phyloP scores from a whole-genome alignment of 257 asterid species.

The Solanum chmielewskii region DNA sequence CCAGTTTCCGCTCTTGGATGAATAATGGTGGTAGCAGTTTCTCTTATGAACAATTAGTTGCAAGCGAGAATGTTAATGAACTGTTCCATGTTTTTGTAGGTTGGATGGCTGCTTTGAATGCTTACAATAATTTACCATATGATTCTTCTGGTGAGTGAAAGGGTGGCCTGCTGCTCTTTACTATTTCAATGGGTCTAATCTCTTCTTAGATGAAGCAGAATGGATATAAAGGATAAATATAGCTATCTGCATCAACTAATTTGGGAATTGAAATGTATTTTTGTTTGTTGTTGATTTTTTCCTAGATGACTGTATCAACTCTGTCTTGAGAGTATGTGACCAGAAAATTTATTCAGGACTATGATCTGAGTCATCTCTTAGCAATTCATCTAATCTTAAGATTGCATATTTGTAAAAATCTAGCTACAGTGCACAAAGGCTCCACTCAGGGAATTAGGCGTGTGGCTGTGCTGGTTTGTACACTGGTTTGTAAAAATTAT shows the following conservation, averaged over 20 bases:
- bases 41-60: background rate
- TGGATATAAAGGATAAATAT: background rate
- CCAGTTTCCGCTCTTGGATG: background rate
- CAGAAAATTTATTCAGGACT: background rate
- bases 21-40: background rate
- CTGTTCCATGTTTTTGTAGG: constrained; percentile 33
- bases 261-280: background rate
- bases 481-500: background rate
- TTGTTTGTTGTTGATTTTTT: background rate
- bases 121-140: constrained; percentile 55
- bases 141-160: constrained; percentile 61
- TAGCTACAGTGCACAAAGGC: background rate
- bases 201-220: background rate
- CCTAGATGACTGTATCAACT: background rate
- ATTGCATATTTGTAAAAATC: background rate
- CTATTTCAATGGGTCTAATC: background rate
- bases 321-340: background rate
- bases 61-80: background rate
- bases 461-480: background rate
- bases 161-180: constrained; percentile 1
- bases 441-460: background rate
- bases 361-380: background rate
- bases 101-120: constrained; percentile 66
- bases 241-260: background rate
- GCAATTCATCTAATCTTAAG: background rate